A percentile compares a stretch with the other conserved stretches of the same genome.
These are phyloP conservation scores for Ascochyta clinopodiicola DNA, from an alignment of 2,329 filamentous ascomycete species.

Conservation along the genomic window DNA sequence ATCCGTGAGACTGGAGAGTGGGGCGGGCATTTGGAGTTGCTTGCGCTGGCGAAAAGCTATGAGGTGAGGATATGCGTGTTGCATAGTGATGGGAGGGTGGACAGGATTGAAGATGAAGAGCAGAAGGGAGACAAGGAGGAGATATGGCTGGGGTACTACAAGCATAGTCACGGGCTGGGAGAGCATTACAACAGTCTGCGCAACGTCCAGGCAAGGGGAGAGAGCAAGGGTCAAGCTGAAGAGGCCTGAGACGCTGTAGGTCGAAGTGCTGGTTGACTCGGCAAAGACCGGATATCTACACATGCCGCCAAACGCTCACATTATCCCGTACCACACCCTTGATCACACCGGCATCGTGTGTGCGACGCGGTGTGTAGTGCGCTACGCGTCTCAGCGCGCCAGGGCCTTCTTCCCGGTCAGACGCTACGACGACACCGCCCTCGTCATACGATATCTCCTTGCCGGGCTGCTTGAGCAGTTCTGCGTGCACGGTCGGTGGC, in stretches of 20 bases:
- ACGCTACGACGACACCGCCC: constrained; percentile 57
- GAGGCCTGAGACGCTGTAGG: background rate
- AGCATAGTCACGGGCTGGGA: constrained; percentile 89
- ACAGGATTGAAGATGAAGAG: constrained; percentile 69
- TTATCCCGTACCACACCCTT: constrained; percentile 59
- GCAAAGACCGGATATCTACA: background rate
- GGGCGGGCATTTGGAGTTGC: constrained; percentile 91
- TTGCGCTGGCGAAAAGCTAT: constrained; percentile 82
- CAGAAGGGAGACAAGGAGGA: constrained; percentile 58
- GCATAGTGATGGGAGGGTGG: constrained; percentile 78
- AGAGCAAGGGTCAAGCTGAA: background rate
- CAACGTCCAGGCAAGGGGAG: constrained; percentile 32
- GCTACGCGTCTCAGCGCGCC: constrained; percentile 54
- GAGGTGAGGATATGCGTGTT: constrained; percentile 82
- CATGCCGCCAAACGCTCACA: constrained; percentile 57
- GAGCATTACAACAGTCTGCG: constrained; percentile 95
- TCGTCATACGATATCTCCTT: constrained; percentile 68
- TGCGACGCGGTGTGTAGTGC: constrained; percentile 63
- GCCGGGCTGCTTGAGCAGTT: constrained; percentile 74
- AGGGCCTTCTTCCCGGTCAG: constrained; percentile 53
- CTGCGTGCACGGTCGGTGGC: constrained; percentile 72
- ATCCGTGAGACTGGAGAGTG: constrained; percentile 91
- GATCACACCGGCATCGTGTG: constrained; percentile 57
- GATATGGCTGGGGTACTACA: constrained; percentile 94
- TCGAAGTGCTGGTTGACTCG: background rate